Base-by-base conservation (phyloP, 1,139 yeast species). In the Lipomyces yarrowii region DNA sequence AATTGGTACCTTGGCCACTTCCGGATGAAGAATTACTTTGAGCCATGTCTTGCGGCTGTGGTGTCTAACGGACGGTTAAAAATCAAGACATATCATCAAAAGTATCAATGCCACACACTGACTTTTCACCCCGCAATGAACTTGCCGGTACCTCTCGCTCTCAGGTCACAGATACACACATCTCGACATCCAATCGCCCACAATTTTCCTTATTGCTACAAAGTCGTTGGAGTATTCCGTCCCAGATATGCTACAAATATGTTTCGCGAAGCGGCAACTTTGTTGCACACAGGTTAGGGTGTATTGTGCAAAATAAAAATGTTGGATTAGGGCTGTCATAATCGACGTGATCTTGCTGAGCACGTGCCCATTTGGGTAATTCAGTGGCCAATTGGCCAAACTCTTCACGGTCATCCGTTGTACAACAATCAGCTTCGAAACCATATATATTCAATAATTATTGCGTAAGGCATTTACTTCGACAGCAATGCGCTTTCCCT, bases 401-500 rank as follows among this genome's bases (percentile, higher is more conserved):
- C n/a, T 15, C 15, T 35, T 15, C n/a, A 15, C 39, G 11, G 15
- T 1, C 3, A 3, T 15, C 15, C 11, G 15, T 11, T 15, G 0
- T 13, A 10, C 15, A 13, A 37, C 42, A 4, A 13, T 37, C n/a
- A 37, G 15, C 6, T 0, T 37, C 42, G 42, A 37, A n/a, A 8
- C 60, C 46, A 54, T 61, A 39, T 51, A 60, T 35, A 3, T 8
- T 8, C 3, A n/a, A 8, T 3, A 15, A 42, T n/a, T 42, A n/a
- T 42, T 18, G 48, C 15, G 1, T 6, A n/a, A 7, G 11, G n/a
- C 48, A 42, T 15, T 35, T 35, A n/a, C 6, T 18, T 42, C 15
- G 21, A 42, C 18, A n/a, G 21, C 18, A 42, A 53, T 64, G 67
- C 61, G 62, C 26, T 54, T 64, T 18, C 30, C 23, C 18, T 10